phyloP scores from a whole-genome alignment of 768 basidiomycete genomes.

The Tricholoma terreum region DNA sequence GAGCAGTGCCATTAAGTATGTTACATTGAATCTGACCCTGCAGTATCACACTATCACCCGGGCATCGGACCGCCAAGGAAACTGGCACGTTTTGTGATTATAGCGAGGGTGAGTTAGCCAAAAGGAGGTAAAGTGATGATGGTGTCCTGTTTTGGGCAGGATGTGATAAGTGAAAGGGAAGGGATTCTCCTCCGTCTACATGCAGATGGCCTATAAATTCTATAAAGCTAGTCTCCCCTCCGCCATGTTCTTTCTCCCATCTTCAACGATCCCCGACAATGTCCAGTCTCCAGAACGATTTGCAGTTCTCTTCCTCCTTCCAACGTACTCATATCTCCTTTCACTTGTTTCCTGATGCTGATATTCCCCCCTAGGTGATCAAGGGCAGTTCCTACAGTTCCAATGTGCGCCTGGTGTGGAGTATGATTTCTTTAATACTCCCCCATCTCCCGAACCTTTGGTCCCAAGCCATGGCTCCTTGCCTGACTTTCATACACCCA shows the following conservation, averaged over 20 bases:
- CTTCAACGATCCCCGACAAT: not conserved
- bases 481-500: slow-evolving; percentile 5
- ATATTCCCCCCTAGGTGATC: slow-evolving; percentile 6
- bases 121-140: slow-evolving; percentile 7
- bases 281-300: slow-evolving; percentile 10
- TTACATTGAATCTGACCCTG: too few relatives aligned
- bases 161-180: slow-evolving; percentile 22
- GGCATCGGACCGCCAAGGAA: not conserved
- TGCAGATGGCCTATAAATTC: slow-evolving; percentile 21
- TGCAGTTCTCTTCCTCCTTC: slow-evolving; percentile 5
- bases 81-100: slow-evolving; percentile 26
- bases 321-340: slow-evolving; percentile 6
- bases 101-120: slow-evolving; percentile 24
- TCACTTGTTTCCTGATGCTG: not conserved
- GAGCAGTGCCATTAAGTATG: too few relatives aligned
- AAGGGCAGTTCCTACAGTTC: slow-evolving; percentile 8
- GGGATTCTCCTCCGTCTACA: slow-evolving; percentile 13
- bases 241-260: not conserved
- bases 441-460: slow-evolving; percentile 3
- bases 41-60: not conserved
- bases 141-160: too few relatives aligned
- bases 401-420: not conserved
- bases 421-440: slow-evolving; percentile 3
- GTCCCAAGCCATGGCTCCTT: slow-evolving; percentile 1
- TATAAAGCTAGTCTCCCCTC: slow-evolving; percentile 15